Evolutionary conservation across 352 stramenopile species (phyloP), one percentile per base, ranked within the genome.

Genomic region (Globisporangium okanoganense): DNA sequence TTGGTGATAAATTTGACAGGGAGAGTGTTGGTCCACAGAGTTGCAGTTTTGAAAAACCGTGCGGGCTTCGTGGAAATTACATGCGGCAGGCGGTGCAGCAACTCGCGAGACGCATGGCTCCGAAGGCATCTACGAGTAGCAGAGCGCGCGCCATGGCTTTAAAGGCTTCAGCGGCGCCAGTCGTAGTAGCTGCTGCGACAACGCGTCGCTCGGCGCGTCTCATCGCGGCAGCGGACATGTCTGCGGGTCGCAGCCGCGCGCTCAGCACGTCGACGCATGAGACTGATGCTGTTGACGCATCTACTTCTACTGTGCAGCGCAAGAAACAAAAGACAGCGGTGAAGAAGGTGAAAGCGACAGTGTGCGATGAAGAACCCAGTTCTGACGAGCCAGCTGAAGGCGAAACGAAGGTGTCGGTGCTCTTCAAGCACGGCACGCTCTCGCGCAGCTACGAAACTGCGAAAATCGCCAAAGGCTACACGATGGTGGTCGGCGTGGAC

Each of bases 401-500:
- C n/a, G 27, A 13, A 33, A 50, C 6, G 18, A 20, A 44, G 20
- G 9, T 33, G 24, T 49, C 62, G 9, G 49, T 78, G 29, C 33
- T 43, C n/a, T 84, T 84, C 56, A 66, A 61, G 53, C 75, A 79
- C 40, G 72, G 75, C 24, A 91, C 82, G 44, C 79, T 91, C 10
- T 73, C 74, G 27, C 76, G 79, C 40, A 66, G 52, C 29, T 92
- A 77, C 58, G 82, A 92, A 58, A 65, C 62, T 27, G 51, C 65
- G 31, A 88, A 83, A 60, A 36, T 79, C 43, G 64, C 73, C 24
- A 72, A 76, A 47, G 84, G 81, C 33, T 91, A 84, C 66, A 67
- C 70, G 53, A 78, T 61, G 52, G 84, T 98, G 9, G 91, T 98
- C 22, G 96, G 96, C 58, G 94, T 98, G 38, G 97, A 99, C 74